A percentile compares a stretch with the other conserved stretches of the same genome.
These are phyloP conservation scores for Moniliophthora roreri DNA, from an alignment of 1,284 basidiomycete genomes.

Conservation along the genomic window DNA sequence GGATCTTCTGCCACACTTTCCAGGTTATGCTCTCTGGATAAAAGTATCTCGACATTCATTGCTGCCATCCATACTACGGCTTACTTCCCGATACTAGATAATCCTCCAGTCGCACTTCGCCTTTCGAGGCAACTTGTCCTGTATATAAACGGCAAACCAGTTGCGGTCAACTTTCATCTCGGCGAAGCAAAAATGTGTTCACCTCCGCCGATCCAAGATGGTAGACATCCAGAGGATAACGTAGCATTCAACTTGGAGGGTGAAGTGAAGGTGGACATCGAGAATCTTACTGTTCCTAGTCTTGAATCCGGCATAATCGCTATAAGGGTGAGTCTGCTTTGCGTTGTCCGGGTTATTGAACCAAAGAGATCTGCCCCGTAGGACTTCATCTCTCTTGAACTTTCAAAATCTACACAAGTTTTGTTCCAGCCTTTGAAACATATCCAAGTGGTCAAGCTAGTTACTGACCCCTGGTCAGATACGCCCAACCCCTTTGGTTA, in stretches of 20 bases:
- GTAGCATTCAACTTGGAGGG: constrained; percentile 10
- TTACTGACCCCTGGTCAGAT: constrained; percentile 12
- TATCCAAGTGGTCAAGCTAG: constrained; percentile 10
- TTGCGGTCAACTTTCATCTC: constrained; percentile 7
- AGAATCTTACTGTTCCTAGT: constrained; percentile 4
- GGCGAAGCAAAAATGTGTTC: constrained; percentile 10
- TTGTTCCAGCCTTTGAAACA: constrained; percentile 10
- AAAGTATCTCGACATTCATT: not conserved
- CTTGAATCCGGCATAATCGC: constrained; percentile 11
- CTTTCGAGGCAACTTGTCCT: constrained; percentile 9
- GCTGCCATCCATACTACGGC: not conserved
- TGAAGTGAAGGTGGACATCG: constrained; percentile 4
- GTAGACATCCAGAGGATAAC: constrained; percentile 4
- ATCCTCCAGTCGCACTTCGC: constrained; percentile 4
- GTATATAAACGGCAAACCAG: constrained; percentile 5
- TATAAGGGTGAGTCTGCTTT: constrained; percentile 2
- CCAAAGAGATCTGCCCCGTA: not conserved
- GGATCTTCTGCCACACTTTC: not conserved
- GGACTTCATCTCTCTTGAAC: constrained; percentile 12
- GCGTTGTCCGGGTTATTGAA: not conserved
- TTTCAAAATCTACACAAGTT: not conserved
- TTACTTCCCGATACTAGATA: not conserved
- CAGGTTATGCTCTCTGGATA: constrained; percentile 4
- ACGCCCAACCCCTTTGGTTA: not conserved
- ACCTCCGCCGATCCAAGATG: not conserved